Evolutionary conservation across 768 basidiomycete species (phyloP), one percentile per base, ranked within the genome.

Genomic region (Pisolithus albus): DNA sequence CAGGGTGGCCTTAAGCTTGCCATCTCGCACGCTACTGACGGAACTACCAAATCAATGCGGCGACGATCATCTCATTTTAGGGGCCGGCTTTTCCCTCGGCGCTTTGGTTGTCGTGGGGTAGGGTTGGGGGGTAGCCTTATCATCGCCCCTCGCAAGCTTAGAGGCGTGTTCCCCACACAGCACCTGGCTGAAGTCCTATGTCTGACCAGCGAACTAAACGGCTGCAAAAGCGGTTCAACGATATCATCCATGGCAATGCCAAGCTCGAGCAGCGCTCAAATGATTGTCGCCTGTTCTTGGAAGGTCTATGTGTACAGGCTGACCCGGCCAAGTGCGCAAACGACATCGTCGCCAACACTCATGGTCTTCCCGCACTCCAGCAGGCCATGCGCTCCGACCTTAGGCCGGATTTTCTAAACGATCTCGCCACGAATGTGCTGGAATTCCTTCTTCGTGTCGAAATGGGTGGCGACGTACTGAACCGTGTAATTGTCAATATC

Each of bases 391-490:
- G 70, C 24, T 63, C 59, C 50, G 72, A 79, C 52, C 46, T 73
- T 13, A 64, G 67, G 5, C 0, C 55, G 0, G 50, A 52, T 0
- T 79, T 78, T 53, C 56, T 80, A 55, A 79, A 82, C 46, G 73
- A 68, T 1, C 61, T 59, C 5, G 74, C 70, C 1, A 52, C 71
- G 1, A 47, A 52, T 0, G 56, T 81, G 15, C 59, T 79, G 4
- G 28, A 49, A 0, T 78, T 70, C 50, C 59, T 82, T 19, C 66
- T 69, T 37, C 68, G 61, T 23, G 62, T 80, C n/a, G 59, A 50
- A 38, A 62, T 78, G 44, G 70, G 68, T 7, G 83, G 82, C 1
- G 54, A 66, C 15, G 65, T 73, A 32, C 60, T 83, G 1, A 56
- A 68, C 10, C 56, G 63, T 15, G 58, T 80, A 19, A 48, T 83